Evolutionary conservation across 139 green algal species (phyloP).

Genomic region (Coccomyxa sp.): DNA sequence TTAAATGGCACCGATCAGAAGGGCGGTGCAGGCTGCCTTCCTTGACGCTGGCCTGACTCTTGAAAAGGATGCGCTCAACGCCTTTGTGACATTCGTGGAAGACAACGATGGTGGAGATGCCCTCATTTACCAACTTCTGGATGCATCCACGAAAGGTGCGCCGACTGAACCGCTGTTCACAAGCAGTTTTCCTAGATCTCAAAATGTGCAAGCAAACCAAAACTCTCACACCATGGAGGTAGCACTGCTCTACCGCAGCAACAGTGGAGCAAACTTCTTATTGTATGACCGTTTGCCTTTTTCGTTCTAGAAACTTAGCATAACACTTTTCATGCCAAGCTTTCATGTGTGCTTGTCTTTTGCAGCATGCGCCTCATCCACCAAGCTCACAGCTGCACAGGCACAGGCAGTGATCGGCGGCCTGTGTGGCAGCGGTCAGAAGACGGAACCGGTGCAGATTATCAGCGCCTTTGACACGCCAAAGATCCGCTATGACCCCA

Average conservation of each 20-base stretch:
- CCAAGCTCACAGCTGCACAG: neutral
- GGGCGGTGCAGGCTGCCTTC: neutral
- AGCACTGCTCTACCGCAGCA: too few species aligned
- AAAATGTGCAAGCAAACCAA: too few species aligned
- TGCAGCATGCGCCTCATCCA: neutral
- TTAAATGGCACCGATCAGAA: neutral
- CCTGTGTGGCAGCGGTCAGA: neutral
- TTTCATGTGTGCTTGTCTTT: neutral
- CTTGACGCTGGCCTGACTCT: neutral
- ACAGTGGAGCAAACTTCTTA: neutral
- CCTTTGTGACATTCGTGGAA: constrained; percentile 5
- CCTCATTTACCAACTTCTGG: constrained; percentile 3
- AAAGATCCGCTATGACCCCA: constrained; percentile 51
- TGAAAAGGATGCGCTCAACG: constrained; percentile 7
- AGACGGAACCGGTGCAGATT: constrained; percentile 22
- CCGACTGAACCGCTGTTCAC: neutral
- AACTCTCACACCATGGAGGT: too few species aligned
- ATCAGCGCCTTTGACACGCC: constrained; percentile 57
- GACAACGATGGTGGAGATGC: neutral
- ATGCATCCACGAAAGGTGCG: neutral
- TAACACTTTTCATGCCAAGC: neutral
- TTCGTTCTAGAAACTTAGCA: neutral
- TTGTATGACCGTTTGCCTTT: neutral
- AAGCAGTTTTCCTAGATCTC: too few species aligned
- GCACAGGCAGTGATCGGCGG: neutral